phyloP scores from a whole-genome alignment of 2,329 filamentous ascomycete genomes.

The Annulohypoxylon truncatum region DNA sequence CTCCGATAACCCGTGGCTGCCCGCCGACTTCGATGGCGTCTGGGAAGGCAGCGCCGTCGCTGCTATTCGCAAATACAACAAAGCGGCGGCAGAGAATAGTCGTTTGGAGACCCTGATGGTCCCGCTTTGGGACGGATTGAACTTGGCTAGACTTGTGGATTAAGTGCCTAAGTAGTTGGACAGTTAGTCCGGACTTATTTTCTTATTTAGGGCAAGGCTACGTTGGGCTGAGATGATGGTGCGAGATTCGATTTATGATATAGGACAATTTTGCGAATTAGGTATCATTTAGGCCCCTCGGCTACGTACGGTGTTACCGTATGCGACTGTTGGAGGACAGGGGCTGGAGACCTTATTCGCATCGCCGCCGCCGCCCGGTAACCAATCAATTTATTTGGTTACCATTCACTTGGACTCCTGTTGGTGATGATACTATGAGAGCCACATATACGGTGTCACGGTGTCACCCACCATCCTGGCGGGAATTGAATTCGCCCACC shows the following conservation, averaged over 20 bases:
- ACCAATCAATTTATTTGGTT: conserved; percentile 6
- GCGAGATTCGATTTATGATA: not conserved
- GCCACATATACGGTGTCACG: not conserved
- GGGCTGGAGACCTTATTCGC: not conserved
- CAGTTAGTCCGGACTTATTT: not conserved
- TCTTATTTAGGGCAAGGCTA: not conserved
- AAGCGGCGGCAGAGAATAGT: conserved; percentile 47
- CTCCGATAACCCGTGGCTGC: conserved; percentile 51
- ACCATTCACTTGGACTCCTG: not conserved
- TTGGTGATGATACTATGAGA: not conserved
- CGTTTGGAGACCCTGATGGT: conserved; percentile 56
- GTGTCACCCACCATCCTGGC: not conserved
- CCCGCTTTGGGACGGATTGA: conserved; percentile 58
- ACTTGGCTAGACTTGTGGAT: conserved; percentile 51
- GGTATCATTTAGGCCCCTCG: not conserved
- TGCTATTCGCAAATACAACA: conserved; percentile 53
- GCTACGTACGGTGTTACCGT: not conserved
- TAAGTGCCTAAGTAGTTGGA: not conserved
- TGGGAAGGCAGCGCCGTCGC: conserved; percentile 42
- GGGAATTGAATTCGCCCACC: not conserved
- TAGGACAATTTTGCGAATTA: not conserved
- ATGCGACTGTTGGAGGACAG: not conserved
- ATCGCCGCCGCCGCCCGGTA: conserved; percentile 1
- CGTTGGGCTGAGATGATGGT: not conserved
- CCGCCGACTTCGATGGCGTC: conserved; percentile 17